Evolutionary conservation across 129 eudicot genomes (phyloP), one percentile per base, ranked within the genome.

Genomic region (Lactuca sativa): DNA sequence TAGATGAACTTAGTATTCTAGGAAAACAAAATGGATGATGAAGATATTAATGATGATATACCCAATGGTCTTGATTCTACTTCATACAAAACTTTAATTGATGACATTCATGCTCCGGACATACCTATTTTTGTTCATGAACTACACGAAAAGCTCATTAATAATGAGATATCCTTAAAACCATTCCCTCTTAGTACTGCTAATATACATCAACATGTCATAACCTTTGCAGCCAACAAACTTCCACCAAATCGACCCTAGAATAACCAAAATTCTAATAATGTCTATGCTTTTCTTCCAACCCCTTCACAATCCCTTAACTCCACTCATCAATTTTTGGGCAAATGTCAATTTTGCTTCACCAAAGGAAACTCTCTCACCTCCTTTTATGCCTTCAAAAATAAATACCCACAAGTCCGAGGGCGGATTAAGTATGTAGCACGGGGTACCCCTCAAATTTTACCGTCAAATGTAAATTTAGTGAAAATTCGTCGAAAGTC

Each of bases 301-400:
- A 59, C 43, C 5, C 62, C 62, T 21, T 13, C 18, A 21, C 62
- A 56, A 13, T 6, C 62, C 3, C 13, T 16, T 33, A 16, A n/a
- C 4, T 16, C 61, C 17, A 56, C 32, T 21, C 61, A 11, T 56
- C 61, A 7, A 18, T 56, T 59, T 12, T 17, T 59, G 1, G 64
- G 44, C 5, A 59, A 59, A 13, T 59, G 64, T 32, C 44, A 59
- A 17, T 59, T 31, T 14, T 59, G 64, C 7, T 59, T 59, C 10
- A 31, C 18, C 15, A 59, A 56, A 18, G 61, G 61, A 33, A 33
- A 56, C 61, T 56, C 61, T 7, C 34, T 56, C 4, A 17, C 61
- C 31, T 59, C 64, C 2, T 59, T 41, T 33, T 34, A 59, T 59
- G 16, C 64, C 43, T 59, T 59, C 64, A 59, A 59, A 59, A 59